Percentiles rank a stretch among this genome's conserved stretches.
Conservation (phyloP, 2,329 filamentous ascomycete species). For the Teratosphaeria nubilosa region DNA sequence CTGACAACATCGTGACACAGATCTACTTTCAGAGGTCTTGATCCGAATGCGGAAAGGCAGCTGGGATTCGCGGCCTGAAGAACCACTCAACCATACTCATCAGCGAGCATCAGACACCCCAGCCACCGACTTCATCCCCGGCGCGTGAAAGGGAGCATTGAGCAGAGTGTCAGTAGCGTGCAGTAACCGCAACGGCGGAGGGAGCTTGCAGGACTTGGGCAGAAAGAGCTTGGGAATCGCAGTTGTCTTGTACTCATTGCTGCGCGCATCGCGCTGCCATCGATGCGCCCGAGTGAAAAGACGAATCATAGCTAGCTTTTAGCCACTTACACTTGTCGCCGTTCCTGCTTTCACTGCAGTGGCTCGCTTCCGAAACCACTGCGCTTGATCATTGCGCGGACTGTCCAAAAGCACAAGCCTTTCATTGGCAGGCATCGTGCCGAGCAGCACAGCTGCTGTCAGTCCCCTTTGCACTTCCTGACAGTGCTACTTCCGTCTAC, state of each 20-base stretch:
- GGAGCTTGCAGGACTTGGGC: conserved; percentile 10
- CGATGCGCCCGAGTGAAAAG: neutral
- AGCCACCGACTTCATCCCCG: neutral
- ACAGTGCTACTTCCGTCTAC: neutral
- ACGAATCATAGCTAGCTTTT: conserved; percentile 39
- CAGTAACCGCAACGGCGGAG: conserved; percentile 8
- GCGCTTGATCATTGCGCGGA: conserved; percentile 1
- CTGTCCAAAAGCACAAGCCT: neutral
- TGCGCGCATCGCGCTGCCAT: neutral
- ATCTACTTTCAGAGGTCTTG: neutral
- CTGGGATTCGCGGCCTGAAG: neutral
- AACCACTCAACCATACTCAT: neutral
- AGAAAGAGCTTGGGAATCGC: conserved; percentile 21
- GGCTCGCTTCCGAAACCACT: conserved; percentile 1
- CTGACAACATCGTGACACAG: neutral
- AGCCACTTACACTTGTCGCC: conserved; percentile 31
- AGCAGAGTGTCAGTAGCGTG: neutral
- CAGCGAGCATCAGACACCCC: neutral
- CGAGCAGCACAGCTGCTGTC: neutral
- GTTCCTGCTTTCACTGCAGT: conserved; percentile 17
- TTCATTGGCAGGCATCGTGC: neutral
- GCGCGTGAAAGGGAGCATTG: neutral
- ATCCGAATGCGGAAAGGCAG: neutral
- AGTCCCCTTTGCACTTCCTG: neutral
- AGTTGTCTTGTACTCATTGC: neutral